These are phyloP conservation scores for Scheffersomyces cryptocercus DNA, from an alignment of 1,139 yeast species.

Conservation along the genomic window DNA sequence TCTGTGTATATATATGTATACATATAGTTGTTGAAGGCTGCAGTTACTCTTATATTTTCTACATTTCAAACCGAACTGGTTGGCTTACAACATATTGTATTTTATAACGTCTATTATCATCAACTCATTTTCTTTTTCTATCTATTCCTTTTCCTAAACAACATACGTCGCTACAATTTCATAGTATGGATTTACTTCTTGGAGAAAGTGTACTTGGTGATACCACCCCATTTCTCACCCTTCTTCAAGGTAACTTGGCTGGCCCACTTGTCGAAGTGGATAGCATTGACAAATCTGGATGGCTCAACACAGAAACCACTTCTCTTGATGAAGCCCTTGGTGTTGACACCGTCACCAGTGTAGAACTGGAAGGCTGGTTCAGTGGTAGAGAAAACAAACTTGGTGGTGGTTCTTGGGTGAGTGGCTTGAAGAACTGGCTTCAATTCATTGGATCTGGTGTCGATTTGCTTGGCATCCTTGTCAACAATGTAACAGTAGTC, in stretches of 20 bases:
- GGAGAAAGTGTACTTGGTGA: conserved; percentile 34
- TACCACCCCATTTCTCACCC: conserved; percentile 58
- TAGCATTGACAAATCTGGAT: conserved; percentile 59
- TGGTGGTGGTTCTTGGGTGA: conserved; percentile 46
- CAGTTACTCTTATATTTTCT: too few species aligned
- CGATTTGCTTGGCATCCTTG: conserved; percentile 28
- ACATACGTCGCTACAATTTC: background rate
- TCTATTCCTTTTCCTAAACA: too few species aligned
- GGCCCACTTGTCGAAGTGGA: conserved; percentile 49
- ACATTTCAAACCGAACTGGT: too few species aligned
- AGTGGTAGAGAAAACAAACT: conserved; percentile 51
- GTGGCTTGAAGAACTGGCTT: conserved; percentile 45
- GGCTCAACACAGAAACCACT: conserved; percentile 69
- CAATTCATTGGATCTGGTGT: conserved; percentile 45
- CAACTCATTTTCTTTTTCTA: too few species aligned
- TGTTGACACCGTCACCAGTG: conserved; percentile 56
- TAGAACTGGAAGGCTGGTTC: conserved; percentile 73
- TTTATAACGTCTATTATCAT: background rate
- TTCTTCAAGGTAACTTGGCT: conserved; percentile 52
- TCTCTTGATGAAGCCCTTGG: conserved; percentile 40
- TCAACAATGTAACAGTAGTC: conserved; percentile 57
- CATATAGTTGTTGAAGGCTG: too few species aligned
- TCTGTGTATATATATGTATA: too few species aligned
- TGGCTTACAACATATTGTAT: background rate
- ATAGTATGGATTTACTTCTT: background rate